phyloP scores from a whole-genome alignment of 2,329 filamentous ascomycete species.

The Exserohilum turcica region DNA sequence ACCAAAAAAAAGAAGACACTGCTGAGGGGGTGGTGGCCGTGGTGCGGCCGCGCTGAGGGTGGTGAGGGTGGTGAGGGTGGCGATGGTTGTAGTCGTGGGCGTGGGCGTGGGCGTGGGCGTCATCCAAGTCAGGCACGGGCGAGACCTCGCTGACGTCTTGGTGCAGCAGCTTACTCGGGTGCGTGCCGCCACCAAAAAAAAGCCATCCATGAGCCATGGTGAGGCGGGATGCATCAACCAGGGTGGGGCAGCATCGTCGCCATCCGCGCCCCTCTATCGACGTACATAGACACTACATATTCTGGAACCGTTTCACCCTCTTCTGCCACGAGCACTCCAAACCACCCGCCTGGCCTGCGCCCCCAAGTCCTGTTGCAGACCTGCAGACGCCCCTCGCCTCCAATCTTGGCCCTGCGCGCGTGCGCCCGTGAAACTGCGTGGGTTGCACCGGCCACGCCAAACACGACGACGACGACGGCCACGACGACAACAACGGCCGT shows the following conservation, averaged over 20 bases:
- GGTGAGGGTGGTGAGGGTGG: too few relatives aligned
- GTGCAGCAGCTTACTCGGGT: conserved; percentile 1
- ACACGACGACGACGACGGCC: not conserved
- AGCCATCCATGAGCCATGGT: conserved; percentile 7
- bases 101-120: not conserved
- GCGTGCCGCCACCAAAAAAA: conserved; percentile 5
- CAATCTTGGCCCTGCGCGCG: conserved; percentile 7
- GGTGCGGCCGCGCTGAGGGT: too few relatives aligned
- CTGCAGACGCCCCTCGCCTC: conserved; percentile 9
- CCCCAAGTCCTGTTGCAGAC: conserved; percentile 10
- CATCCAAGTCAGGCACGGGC: not conserved
- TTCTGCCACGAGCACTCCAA: conserved; percentile 24
- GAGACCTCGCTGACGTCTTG: conserved; percentile 9
- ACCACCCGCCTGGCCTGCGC: conserved; percentile 10
- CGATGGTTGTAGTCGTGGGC: not conserved
- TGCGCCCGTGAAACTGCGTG: conserved; percentile 13
- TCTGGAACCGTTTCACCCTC: conserved; percentile 14
- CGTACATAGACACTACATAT: not conserved
- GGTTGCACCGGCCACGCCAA: conserved; percentile 6
- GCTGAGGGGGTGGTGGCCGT: too few relatives aligned
- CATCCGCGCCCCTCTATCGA: not conserved
- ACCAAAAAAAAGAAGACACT: too few relatives aligned
- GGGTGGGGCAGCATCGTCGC: too few relatives aligned
- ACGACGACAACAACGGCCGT: too few relatives aligned
- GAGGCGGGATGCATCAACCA: conserved; percentile 6